Base-by-base conservation (phyloP, 495 filamentous ascomycete species). In the Clohesyomyces aquaticus region DNA sequence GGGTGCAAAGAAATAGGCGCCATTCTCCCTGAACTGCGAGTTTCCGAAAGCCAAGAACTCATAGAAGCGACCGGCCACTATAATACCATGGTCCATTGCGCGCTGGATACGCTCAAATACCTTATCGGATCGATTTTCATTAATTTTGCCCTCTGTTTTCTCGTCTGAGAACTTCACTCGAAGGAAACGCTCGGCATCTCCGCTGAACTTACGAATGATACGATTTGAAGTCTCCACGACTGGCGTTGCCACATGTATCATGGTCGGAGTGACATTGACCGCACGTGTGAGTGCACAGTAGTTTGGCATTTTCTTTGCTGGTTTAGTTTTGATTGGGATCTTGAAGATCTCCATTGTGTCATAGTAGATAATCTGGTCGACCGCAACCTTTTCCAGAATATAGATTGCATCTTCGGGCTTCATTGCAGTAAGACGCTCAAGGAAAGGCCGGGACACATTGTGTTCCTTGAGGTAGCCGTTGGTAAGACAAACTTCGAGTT, bases 31-130 rank as follows among this genome's bases (percentile, higher is more conserved):
- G 59, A 99, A 89, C 66, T 98, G 94, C 0, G 93, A 96, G 73
- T 96, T 98, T 0, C 94, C 93, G 73, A 91, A 96, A 4, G 95
- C 93, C 22, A 99, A 85, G 66, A 96, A 97, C 70, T 95, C 83
- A 72, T 89, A 99, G 65, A 85, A 87, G 12, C 89, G 85, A 64
- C 85, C 84, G 12, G 89, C 94, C 53, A 99, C 86, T 1, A 75
- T 77, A 61, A 99, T 96, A 6, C 94, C 94, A 45, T 93, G 85
- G 4, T 74, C 77, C 68, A 98, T 69, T 3, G 88, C 83, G 47
- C 86, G 80, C 67, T 85, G 85, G 63, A 96, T 79, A 14, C 91
- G 85, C 16, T 82, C 83, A 69, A 90, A 96, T 0, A 96, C 57
- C 60, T 88, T 84, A 54, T 96, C 83, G 66, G 89, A 85, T 32